phyloP scores from a whole-genome alignment of 177 flowering plant genomes.

The Vitis hybrid region DNA sequence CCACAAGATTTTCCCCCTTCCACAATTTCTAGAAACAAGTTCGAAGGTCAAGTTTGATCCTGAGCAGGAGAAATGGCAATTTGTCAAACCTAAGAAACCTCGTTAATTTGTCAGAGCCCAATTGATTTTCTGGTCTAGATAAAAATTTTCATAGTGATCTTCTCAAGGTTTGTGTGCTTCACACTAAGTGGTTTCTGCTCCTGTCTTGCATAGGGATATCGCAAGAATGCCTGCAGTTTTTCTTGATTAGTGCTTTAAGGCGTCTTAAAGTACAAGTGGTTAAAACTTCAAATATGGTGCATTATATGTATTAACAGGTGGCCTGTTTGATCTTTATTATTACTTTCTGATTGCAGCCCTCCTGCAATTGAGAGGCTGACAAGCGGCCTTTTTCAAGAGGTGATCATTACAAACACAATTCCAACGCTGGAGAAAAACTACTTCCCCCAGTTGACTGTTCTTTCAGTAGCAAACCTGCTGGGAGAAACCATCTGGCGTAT shows the following conservation, averaged over 20 bases:
- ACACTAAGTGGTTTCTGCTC: too few species aligned
- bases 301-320: neutral
- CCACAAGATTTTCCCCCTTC: too few species aligned
- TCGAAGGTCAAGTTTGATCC: neutral
- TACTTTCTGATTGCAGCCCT: constrained; percentile 42
- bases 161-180: too few species aligned
- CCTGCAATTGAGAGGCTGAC: constrained; percentile 76
- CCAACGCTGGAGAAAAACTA: constrained; percentile 58
- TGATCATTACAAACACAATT: constrained; percentile 66
- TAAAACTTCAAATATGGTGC: too few species aligned
- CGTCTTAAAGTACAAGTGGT: too few species aligned
- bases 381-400: constrained; percentile 72
- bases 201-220: too few species aligned
- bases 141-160: neutral
- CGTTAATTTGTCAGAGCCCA: neutral
- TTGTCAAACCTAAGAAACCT: neutral
- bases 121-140: neutral
- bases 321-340: neutral
- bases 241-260: too few species aligned
- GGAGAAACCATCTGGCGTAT: constrained; percentile 80
- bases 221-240: too few species aligned
- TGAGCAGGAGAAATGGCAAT: neutral
- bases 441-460: constrained; percentile 69
- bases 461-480: constrained; percentile 64
- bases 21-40: neutral